Conservation (phyloP, 2,329 filamentous ascomycete species). For the Calonectria hawksworthii region DNA sequence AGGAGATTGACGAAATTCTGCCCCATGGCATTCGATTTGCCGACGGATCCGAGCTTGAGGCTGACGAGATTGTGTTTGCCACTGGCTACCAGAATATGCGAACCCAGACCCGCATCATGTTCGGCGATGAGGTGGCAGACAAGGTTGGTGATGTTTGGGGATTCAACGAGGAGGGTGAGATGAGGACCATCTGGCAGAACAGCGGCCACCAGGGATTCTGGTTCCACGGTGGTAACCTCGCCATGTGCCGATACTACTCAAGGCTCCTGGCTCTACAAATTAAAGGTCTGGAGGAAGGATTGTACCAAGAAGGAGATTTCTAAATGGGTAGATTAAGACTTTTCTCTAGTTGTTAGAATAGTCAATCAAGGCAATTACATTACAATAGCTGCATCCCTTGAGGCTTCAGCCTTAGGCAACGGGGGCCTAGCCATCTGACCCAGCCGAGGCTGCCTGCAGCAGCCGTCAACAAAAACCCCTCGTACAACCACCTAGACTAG, state of each 20-base stretch:
- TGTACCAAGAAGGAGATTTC: slow-evolving; percentile 52
- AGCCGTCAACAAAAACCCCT: too few species aligned
- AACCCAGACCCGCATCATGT: slow-evolving; percentile 70
- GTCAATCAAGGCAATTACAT: too few species aligned
- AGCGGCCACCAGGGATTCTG: slow-evolving; percentile 76
- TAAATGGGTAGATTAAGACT: slow-evolving; percentile 19
- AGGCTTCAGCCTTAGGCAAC: too few species aligned
- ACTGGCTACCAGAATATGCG: slow-evolving; percentile 79
- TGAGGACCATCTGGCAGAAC: slow-evolving; percentile 69
- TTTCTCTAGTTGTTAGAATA: too few species aligned
- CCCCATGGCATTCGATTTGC: slow-evolving; percentile 60
- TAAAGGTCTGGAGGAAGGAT: slow-evolving; percentile 57
- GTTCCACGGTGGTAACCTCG: slow-evolving; percentile 76
- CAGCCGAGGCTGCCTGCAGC: too few species aligned
- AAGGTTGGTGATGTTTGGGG: slow-evolving; percentile 73
- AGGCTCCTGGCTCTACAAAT: slow-evolving; percentile 67
- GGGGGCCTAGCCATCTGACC: too few species aligned
- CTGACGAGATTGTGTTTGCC: slow-evolving; percentile 74
- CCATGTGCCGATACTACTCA: slow-evolving; percentile 73
- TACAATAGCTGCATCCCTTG: too few species aligned
- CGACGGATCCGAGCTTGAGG: slow-evolving; percentile 69
- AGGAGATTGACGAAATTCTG: slow-evolving; percentile 66
- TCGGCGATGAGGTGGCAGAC: slow-evolving; percentile 73
- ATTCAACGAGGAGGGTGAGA: slow-evolving; percentile 69
- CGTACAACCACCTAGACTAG: too few species aligned